Evolutionary conservation across 345 rosid species (phyloP).

Genomic region (Salix caprea): DNA sequence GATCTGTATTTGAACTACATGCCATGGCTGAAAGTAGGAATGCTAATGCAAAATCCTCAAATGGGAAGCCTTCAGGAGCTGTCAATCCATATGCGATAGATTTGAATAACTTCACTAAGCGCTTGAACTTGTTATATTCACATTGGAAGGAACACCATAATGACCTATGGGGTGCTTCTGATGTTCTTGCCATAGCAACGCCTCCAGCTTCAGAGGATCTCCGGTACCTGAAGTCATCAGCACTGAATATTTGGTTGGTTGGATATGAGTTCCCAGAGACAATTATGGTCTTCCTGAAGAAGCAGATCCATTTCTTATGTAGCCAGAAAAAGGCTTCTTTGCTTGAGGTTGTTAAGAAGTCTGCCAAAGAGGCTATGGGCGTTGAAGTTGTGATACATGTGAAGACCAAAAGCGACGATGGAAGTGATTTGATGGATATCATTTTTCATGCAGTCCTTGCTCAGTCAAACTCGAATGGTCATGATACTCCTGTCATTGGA

Average conservation of each 20-base stretch:
- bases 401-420: slow-evolving; percentile 69
- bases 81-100: slow-evolving; percentile 50
- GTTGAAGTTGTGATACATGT: slow-evolving; percentile 65
- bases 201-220: slow-evolving; percentile 85
- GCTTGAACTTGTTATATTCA: slow-evolving; percentile 58
- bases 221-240: slow-evolving; percentile 82
- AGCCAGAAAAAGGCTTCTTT: slow-evolving; percentile 74
- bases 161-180: slow-evolving; percentile 69
- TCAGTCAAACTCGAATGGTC: slow-evolving; percentile 36
- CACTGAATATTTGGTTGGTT: slow-evolving; percentile 81
- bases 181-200: slow-evolving; percentile 66
- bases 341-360: slow-evolving; percentile 60
- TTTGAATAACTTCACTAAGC: slow-evolving; percentile 52
- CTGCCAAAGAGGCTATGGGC: slow-evolving; percentile 64
- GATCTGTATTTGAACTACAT: neutral
- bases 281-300: slow-evolving; percentile 69
- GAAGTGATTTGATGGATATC: slow-evolving; percentile 55
- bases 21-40: slow-evolving; percentile 63
- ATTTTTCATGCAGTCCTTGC: slow-evolving; percentile 57
- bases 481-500: slow-evolving; percentile 54
- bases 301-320: slow-evolving; percentile 78
- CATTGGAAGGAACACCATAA: slow-evolving; percentile 58
- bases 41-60: slow-evolving; percentile 44
- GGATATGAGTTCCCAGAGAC: slow-evolving; percentile 98
- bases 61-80: slow-evolving; percentile 25